Percentiles rank a stretch among this genome's conserved stretches.
phyloP scores from a whole-genome alignment of 1,139 yeast genomes.

The Hyphopichia pseudoburtonii region DNA sequence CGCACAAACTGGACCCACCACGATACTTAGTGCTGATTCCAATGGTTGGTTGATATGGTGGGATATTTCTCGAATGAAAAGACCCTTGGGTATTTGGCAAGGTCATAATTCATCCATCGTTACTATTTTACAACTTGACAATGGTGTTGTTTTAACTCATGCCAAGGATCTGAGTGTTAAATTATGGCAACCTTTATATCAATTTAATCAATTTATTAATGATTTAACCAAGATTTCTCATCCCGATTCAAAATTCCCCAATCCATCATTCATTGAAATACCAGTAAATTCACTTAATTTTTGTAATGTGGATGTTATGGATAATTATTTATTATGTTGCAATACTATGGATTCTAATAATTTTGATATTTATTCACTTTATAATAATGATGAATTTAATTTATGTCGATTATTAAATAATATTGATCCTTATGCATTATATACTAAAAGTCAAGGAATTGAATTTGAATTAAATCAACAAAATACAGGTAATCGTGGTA shows the following conservation, averaged over 20 bases:
- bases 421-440: conserved; percentile 20
- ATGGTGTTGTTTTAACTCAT: conserved; percentile 47
- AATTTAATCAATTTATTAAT: conserved; percentile 5
- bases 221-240: conserved; percentile 3
- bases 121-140: conserved; percentile 35
- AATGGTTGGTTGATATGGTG: conserved; percentile 52
- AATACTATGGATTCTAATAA: conserved; percentile 52
- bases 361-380: conserved; percentile 50
- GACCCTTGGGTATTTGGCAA: conserved; percentile 47
- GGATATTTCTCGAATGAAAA: conserved; percentile 39
- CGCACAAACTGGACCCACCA: neutral
- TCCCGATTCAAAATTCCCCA: conserved; percentile 11
- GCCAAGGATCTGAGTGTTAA: conserved; percentile 53
- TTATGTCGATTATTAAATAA: conserved; percentile 28
- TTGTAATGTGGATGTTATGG: conserved; percentile 44
- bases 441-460: conserved; percentile 10
- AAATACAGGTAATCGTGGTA: conserved; percentile 23
- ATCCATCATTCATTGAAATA: conserved; percentile 28
- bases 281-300: conserved; percentile 61
- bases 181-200: conserved; percentile 42
- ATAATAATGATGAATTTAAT: conserved; percentile 16
- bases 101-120: conserved; percentile 47
- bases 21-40: conserved; percentile 41
- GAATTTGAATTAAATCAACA: conserved; percentile 16
- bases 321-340: conserved; percentile 44